A percentile compares a stretch with the other conserved stretches of the same genome.
Conservation (phyloP, 2,329 filamentous ascomycete genomes). For the Microdochium bolleyi region DNA sequence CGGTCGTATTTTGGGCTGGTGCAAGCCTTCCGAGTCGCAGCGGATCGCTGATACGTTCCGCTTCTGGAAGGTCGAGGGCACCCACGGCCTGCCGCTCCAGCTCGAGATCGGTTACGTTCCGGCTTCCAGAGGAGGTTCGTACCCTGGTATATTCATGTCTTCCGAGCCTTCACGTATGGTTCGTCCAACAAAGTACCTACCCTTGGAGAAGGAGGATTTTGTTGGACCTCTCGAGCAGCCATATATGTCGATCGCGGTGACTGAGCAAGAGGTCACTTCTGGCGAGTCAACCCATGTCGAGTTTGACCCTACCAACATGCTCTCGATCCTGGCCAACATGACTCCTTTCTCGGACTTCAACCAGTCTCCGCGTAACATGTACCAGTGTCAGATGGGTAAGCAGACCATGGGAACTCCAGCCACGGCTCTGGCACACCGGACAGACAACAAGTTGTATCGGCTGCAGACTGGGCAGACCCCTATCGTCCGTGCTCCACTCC, state of each 20-base stretch:
- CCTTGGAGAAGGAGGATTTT: slow-evolving; percentile 76
- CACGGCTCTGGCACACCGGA: slow-evolving; percentile 75
- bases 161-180: slow-evolving; percentile 82
- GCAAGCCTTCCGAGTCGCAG: slow-evolving; percentile 73
- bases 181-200: slow-evolving; percentile 84
- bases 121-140: slow-evolving; percentile 82
- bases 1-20: slow-evolving; percentile 84
- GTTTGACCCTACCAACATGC: slow-evolving; percentile 88
- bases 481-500: slow-evolving; percentile 81
- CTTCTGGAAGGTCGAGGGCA: slow-evolving; percentile 91
- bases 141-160: slow-evolving; percentile 91
- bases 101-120: slow-evolving; percentile 92
- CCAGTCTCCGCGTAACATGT: slow-evolving; percentile 98
- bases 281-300: slow-evolving; percentile 91
- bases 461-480: slow-evolving; percentile 95
- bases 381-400: slow-evolving; percentile 98
- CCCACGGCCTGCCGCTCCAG: slow-evolving; percentile 69
- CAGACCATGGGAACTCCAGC: slow-evolving; percentile 98
- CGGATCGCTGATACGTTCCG: slow-evolving; percentile 79
- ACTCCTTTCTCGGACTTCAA: slow-evolving; percentile 99
- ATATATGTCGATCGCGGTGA: slow-evolving; percentile 94
- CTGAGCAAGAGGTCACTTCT: slow-evolving; percentile 80
- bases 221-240: slow-evolving; percentile 94
- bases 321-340: slow-evolving; percentile 97
- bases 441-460: slow-evolving; percentile 95